phyloP scores from a whole-genome alignment of 805 yeast species.

The Kuraishia cidri region DNA sequence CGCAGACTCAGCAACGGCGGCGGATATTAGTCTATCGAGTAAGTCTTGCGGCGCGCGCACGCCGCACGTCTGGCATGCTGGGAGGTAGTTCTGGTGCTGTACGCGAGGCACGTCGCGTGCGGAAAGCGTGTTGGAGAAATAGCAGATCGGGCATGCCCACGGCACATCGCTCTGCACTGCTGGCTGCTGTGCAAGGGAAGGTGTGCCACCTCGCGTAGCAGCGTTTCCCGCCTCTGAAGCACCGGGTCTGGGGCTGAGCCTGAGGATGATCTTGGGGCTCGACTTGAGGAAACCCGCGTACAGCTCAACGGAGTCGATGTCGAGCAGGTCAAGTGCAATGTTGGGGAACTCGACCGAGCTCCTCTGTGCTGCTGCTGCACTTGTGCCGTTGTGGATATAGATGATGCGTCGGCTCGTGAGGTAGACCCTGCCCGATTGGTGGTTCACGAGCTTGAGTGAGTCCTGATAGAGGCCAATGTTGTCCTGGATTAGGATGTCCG shows the following conservation, averaged over 20 bases:
- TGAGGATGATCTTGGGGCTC: constrained; percentile 61
- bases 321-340: constrained; percentile 7
- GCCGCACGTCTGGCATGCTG: constrained; percentile 57
- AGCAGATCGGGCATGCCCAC: constrained; percentile 92
- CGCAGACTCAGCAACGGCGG: background rate
- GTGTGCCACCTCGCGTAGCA: background rate
- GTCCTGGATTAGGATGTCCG: constrained; percentile 41
- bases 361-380: background rate
- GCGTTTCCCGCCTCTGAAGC: background rate
- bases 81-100: constrained; percentile 23
- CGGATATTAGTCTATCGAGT: constrained; percentile 15
- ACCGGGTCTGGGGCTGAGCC: constrained; percentile 6
- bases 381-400: constrained; percentile 40
- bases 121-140: constrained; percentile 46
- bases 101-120: background rate
- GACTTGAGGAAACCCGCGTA: constrained; percentile 58
- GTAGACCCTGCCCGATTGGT: constrained; percentile 73
- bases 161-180: constrained; percentile 11
- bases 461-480: constrained; percentile 77
- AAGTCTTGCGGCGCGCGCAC: constrained; percentile 30
- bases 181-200: background rate
- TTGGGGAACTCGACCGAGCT: background rate
- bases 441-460: constrained; percentile 46
- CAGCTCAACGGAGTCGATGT: constrained; percentile 11
- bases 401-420: constrained; percentile 67